Base-by-base conservation (phyloP, 495 filamentous ascomycete genomes). In the Sphaerosporella brunnea region DNA sequence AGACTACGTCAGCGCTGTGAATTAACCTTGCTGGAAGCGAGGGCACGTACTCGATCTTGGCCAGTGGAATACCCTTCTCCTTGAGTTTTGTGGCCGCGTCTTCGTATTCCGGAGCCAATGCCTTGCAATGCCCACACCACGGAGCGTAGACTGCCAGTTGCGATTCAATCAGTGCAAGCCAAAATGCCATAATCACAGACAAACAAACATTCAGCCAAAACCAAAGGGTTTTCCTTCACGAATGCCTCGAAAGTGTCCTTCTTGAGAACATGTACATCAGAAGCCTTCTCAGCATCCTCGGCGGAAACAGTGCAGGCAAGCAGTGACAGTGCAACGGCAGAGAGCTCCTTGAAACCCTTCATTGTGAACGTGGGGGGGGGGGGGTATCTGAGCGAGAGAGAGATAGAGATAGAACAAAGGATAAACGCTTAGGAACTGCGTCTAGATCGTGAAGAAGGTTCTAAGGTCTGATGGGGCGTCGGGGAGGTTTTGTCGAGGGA, bases 41-140 rank as follows among this genome's bases (percentile, higher is more conserved):
- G 23, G 30, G 18, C n/a, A 47, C 58, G 16, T 49, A 61, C 58
- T 97, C 90, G 54, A 99, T 71, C 74, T 99, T 96, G 56, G 73
- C 86, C 38, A 99, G 64, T 51, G 77, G 73, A 61, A 99, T 96
- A 51, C 85, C 70, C 74, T 96, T 99, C 67, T 82, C 79, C 72
- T 96, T 99, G 53, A 99, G 69, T 36, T 80, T 78, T 0, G 86
- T 93, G 13, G 90, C 90, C 35, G 90, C 90, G 63, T 90, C 83
- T 65, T 85, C 80, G 63, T 85, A 85, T 64, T 85, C 80, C 39
- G 80, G 80, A 39, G 81, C 80, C 50, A 85, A 78, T 32, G 80
- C 80, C 66, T 85, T 85, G 76, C 80, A 85, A 69, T 85, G 80
- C 20, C 80, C 80, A 64, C 75, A 80, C 77, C 78, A 81, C 36